Evolutionary conservation across 2,329 filamentous ascomycete genomes (phyloP), one percentile per base, ranked within the genome.

Genomic region (Aureobasidium melanogenum): DNA sequence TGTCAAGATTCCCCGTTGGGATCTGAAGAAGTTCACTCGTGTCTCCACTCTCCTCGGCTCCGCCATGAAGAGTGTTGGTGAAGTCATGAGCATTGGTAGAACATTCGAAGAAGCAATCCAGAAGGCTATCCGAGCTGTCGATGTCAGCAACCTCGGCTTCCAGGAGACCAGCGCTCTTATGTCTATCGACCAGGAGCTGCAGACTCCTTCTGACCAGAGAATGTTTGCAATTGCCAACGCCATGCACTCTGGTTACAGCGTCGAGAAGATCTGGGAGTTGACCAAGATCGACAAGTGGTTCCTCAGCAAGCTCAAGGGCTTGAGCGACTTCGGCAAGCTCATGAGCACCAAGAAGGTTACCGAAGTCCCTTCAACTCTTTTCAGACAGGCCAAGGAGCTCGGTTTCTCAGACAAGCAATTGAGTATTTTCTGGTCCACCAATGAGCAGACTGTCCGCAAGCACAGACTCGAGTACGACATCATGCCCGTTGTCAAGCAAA

Each of bases 231-330:
- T 99, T 69, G 94, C 94, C 67, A 97, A 99, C 70, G 94, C 94
- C 44, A 97, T 99, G 93, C 86, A 92, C 72, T 81, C 88, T 62
- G 94, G 93, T 34, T 99, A 97, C 77, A 88, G 85, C 4, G 92
- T 97, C 38, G 89, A 97, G 71, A 94, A 96, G 77, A 96, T 99
- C 72, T 97, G 92, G 91, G 89, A 97, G 74, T 82, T 97, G 79
- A 99, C 94, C 70, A 91, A 93, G 78, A 99, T 99, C 69, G 94
- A 97, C 79, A 96, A 95, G 76, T 99, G 94, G 94, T 99, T 97
- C 81, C 78, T 99, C 66, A 86, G 84, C 76, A 92, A 91, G 74
- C 85, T 99, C 62, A 96, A 96, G 84, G 87, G 88, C 30, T 80
- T 99, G 10, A 96, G 87, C 75, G 84, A 96, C 77, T 97, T 97